Base-by-base conservation (phyloP, 257 asterid genomes). In the Nicotiana tomentosiformis region DNA sequence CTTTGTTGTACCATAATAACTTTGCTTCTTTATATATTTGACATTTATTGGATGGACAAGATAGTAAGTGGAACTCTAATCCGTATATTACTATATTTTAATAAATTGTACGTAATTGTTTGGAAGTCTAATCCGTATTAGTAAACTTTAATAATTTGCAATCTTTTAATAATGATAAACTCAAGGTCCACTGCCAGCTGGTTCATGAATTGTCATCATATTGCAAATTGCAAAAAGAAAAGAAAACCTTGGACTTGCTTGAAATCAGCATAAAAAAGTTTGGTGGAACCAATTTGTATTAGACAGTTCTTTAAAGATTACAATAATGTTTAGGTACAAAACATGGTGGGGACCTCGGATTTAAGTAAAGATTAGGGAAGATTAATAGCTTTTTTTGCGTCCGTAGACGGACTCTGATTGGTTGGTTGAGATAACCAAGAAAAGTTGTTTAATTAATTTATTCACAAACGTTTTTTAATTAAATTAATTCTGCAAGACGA, bases 271-370 rank as follows among this genome's bases (percentile, higher is more conserved):
- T 68, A 3, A 23, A 60, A 61, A 72, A 55, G 60, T 83, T 82
- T 81, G 88, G 85, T 81, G 61, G 84, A 81, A 81, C 84, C 80
- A 85, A 83, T 57, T 23, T 74, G 62, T 46, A 74, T 23, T 49
- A 74, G 7, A 74, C 37, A 68, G 65, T 4, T 60, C 46, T 76
- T 56, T 20, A 29, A 39, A 72, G 7, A 46, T 68, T 37, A 35
- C 9, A 76, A 39, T 26, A 83, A 17, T 60, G 81, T 66, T 87
- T 85, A 77, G 87, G 88, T 85, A 77, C 67, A 60, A 84, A 79
- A 82, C 84, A 79, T 84, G 86, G 87, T 84, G 84, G 87, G 89
- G 87, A 82, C 87, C 83, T n/a, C 89, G 89, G 89, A 87, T 79
- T 87, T 87, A 83, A 81, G 85, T 77, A 83, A 29, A 58, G 84